These are phyloP conservation scores for Cercophora samala DNA, from an alignment of 495 filamentous ascomycete genomes.

Conservation along the genomic window DNA sequence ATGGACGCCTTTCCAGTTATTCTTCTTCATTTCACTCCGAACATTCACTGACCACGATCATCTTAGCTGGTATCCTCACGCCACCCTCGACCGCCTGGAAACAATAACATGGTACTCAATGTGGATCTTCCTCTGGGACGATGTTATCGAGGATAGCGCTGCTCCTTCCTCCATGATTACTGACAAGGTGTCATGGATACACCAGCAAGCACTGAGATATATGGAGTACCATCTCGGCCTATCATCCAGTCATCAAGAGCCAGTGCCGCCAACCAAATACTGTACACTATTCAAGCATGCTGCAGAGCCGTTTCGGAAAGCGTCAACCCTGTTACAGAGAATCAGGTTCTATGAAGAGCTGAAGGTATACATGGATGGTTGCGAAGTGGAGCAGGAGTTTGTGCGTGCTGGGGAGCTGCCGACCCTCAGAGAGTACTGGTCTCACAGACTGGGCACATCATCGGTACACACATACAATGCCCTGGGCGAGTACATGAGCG, in stretches of 20 bases:
- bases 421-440: constrained; percentile 29
- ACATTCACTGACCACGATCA: background rate
- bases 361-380: constrained; percentile 31
- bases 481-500: constrained; percentile 31
- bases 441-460: constrained; percentile 31
- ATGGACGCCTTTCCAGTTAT: no score
- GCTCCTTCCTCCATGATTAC: background rate
- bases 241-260: background rate
- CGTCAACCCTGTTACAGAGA: constrained; percentile 19
- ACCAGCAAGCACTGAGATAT: constrained; percentile 23
- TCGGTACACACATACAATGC: constrained; percentile 29
- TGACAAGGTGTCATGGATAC: constrained; percentile 9
- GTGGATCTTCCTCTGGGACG: constrained; percentile 40
- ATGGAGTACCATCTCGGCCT: constrained; percentile 21
- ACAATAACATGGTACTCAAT: constrained; percentile 30
- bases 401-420: constrained; percentile 25
- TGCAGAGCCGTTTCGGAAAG: background rate
- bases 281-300: constrained; percentile 21
- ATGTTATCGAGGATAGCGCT: constrained; percentile 25
- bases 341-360: constrained; percentile 29
- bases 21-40: background rate
- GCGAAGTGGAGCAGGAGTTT: constrained; percentile 30
- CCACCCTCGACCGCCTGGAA: constrained; percentile 24
- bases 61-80: constrained; percentile 32
- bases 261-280: constrained; percentile 21